Evolutionary conservation across 129 eudicot species (phyloP).

Genomic region (Apium graveolens): DNA sequence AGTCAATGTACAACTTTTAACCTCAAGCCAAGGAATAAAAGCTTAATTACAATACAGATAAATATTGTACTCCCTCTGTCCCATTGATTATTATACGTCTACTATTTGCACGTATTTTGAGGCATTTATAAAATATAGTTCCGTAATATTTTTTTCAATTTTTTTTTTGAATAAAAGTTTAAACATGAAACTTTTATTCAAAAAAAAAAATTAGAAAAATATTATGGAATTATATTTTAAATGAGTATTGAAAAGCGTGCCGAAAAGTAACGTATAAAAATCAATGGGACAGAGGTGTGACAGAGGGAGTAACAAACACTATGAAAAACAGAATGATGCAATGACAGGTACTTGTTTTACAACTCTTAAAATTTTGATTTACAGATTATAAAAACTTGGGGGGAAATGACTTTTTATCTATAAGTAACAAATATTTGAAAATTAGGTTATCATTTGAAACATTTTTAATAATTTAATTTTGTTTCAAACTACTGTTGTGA

Average conservation of each 20-base stretch:
- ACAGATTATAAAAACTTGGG: not conserved
- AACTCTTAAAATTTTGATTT: not conserved
- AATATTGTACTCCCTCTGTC: too few species aligned
- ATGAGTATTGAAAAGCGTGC: too few species aligned
- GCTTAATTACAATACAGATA: slow-evolving; percentile 11
- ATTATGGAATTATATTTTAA: too few species aligned
- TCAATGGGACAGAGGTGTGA: too few species aligned
- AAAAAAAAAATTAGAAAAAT: too few species aligned
- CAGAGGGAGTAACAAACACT: not conserved
- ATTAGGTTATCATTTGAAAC: not conserved
- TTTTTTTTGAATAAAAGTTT: too few species aligned
- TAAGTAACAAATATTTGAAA: not conserved
- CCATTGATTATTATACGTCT: too few species aligned
- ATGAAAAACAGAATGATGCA: not conserved
- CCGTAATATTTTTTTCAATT: too few species aligned
- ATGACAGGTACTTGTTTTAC: not conserved
- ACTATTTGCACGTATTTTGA: too few species aligned
- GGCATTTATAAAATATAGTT: too few species aligned
- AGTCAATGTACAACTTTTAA: slow-evolving; percentile 59
- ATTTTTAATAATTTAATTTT: not conserved
- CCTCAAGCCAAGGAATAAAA: slow-evolving; percentile 42
- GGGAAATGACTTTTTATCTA: not conserved
- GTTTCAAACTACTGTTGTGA: not conserved
- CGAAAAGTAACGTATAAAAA: too few species aligned
- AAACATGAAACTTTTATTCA: too few species aligned